Conservation (phyloP, 257 asterid species). For the Solanum rostratum region DNA sequence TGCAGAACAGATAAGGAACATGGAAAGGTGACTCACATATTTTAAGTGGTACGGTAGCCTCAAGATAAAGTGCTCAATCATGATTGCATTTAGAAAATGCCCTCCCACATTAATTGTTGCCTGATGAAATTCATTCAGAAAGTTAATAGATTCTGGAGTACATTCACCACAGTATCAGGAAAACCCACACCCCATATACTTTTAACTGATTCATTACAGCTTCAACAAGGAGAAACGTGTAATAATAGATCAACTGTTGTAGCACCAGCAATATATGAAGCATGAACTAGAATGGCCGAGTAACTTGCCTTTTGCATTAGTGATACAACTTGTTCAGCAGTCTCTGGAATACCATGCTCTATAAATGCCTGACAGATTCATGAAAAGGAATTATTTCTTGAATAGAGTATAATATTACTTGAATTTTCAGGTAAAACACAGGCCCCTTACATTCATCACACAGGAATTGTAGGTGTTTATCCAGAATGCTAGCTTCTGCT, state of each 20-base stretch:
- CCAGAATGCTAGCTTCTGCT: constrained; percentile 86
- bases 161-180: background rate
- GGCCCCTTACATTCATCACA: constrained; percentile 57
- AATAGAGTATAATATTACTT: background rate
- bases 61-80: constrained; percentile 78
- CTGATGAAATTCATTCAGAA: constrained; percentile 21
- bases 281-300: background rate
- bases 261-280: background rate
- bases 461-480: constrained; percentile 72
- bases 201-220: background rate
- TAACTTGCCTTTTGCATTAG: constrained; percentile 71
- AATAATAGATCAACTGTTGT: background rate
- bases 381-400: background rate
- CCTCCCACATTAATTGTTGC: constrained; percentile 73
- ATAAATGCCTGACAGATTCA: constrained; percentile 47
- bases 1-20: background rate
- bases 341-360: constrained; percentile 65
- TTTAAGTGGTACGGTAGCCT: constrained; percentile 77
- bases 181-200: background rate
- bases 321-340: constrained; percentile 39
- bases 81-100: constrained; percentile 46
- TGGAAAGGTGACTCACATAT: constrained; percentile 35
- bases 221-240: background rate
- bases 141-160: background rate
- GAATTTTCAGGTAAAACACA: background rate